Evolutionary conservation across 805 yeast genomes (phyloP), one percentile per base, ranked within the genome.

Genomic region (Millerozyma miso): DNA sequence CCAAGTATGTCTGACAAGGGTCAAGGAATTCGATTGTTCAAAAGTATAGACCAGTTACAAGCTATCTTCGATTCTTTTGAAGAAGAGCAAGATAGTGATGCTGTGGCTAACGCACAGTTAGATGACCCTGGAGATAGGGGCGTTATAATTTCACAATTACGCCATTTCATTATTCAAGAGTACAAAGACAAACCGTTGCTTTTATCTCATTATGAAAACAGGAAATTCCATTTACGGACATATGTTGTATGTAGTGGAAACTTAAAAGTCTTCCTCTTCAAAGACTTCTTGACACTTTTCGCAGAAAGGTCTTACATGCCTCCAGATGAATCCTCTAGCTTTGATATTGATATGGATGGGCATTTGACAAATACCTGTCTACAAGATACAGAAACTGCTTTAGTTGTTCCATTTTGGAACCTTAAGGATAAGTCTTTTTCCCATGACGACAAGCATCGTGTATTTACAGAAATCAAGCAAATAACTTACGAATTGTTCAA

Each of bases 1-100:
- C 99, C 99, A 13, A 82, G 96, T 49, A 89, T 93, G 97, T 85
- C 95, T 55, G 99, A 93, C 58, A 83, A 91, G 58, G 99, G 96
- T 8, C 97, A 93, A 59, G 99, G 99, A 0, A 91, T 93, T 39
- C 69, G 96, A 33, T 63, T 93, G 0, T 93, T 93, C 67, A 74
- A 73, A 42, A 81, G 89, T 0, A 71, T 88, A 31, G 87, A 81
- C 6, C 93, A 89, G 54, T 68, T 93, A 39, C 97, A 90, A 60
- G 74, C 63, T 3, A 82, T 91, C 3, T 91, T 93, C 60, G 86
- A 93, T 53, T 80, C 84, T 2, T 89, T 88, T 60, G 97, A 90
- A 52, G 81, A 76, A 26, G 87, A 78, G 37, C 82, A 74, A 1
- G 83, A 76, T 19, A 78, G 69, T 12, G 44, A 41, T 1, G 10